Conservation (phyloP, 768 basidiomycete genomes). For the Butyriboletus loyo region DNA sequence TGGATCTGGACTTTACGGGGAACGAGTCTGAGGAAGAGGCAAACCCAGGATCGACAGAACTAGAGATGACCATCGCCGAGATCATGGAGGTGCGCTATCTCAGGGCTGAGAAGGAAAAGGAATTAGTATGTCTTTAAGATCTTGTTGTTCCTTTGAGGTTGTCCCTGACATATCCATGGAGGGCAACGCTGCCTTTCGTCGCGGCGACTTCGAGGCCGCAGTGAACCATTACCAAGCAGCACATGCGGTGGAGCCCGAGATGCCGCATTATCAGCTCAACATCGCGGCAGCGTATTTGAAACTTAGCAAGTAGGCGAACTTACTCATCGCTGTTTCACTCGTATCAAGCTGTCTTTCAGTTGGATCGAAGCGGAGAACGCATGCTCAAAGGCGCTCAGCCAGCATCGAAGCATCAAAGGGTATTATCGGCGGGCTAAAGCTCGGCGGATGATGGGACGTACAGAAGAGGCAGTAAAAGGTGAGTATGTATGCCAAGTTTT, state of each 20-base stretch:
- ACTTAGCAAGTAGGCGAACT: constrained; percentile 54
- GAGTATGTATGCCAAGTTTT: neutral
- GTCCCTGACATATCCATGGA: constrained; percentile 27
- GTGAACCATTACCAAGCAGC: constrained; percentile 59
- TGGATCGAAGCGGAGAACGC: constrained; percentile 73
- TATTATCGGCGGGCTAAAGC: constrained; percentile 69
- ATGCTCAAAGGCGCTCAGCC: constrained; percentile 60
- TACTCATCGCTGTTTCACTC: constrained; percentile 3
- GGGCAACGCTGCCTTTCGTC: constrained; percentile 70
- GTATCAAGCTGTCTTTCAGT: constrained; percentile 36
- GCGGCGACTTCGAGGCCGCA: constrained; percentile 54
- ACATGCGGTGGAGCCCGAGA: constrained; percentile 62
- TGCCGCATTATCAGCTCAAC: constrained; percentile 75
- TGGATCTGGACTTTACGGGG: constrained; percentile 63
- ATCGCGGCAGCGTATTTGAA: constrained; percentile 74
- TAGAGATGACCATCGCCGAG: constrained; percentile 63
- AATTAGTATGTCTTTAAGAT: constrained; percentile 43
- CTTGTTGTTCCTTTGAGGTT: neutral
- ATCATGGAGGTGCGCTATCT: constrained; percentile 74
- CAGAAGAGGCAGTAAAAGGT: constrained; percentile 63
- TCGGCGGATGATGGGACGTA: constrained; percentile 53
- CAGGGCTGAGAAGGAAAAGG: constrained; percentile 68
- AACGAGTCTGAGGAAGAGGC: constrained; percentile 50
- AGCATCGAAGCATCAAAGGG: constrained; percentile 67
- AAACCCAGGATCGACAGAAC: constrained; percentile 33